These are phyloP conservation scores for Huntiella abstrusa DNA, from an alignment of 2,329 filamentous ascomycete species.

Conservation along the genomic window DNA sequence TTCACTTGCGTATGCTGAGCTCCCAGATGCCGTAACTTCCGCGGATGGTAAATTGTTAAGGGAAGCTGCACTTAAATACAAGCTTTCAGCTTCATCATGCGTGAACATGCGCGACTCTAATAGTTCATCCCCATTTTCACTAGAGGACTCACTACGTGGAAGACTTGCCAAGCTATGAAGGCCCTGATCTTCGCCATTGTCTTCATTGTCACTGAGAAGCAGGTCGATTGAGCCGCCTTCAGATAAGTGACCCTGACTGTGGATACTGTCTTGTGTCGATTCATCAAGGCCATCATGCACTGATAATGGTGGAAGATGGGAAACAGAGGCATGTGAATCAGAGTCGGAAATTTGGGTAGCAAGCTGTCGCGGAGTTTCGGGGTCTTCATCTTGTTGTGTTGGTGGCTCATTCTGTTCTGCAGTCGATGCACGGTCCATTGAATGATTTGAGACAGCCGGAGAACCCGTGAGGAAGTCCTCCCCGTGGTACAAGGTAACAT, in stretches of 20 bases:
- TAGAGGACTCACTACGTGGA: slow-evolving; percentile 8
- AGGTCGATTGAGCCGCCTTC: slow-evolving; percentile 3
- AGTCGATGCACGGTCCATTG: not conserved
- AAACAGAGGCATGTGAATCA: not conserved
- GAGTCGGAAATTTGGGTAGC: not conserved
- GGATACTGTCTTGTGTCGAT: not conserved
- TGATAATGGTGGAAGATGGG: slow-evolving; percentile 5
- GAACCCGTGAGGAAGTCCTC: slow-evolving; percentile 11
- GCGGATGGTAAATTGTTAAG: slow-evolving; percentile 18
- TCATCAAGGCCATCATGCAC: not conserved
- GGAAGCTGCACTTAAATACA: slow-evolving; percentile 65
- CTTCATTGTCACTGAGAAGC: slow-evolving; percentile 3
- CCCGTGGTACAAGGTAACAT: slow-evolving; percentile 29
- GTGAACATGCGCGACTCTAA: slow-evolving; percentile 52
- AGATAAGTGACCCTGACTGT: not conserved
- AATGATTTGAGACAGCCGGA: slow-evolving; percentile 10
- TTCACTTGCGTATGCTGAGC: not conserved
- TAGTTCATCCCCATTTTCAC: slow-evolving; percentile 28
- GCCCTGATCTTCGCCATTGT: not conserved
- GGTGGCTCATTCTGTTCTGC: not conserved
- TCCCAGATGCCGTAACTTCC: not conserved
- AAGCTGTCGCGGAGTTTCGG: slow-evolving; percentile 8
- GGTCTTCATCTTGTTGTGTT: slow-evolving; percentile 5
- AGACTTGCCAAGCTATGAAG: slow-evolving; percentile 1
- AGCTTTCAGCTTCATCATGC: slow-evolving; percentile 65